Percentiles rank a stretch among this genome's conserved stretches.
phyloP scores from a whole-genome alignment of 169 alveolate species.

The Amoebophrya sp. region DNA sequence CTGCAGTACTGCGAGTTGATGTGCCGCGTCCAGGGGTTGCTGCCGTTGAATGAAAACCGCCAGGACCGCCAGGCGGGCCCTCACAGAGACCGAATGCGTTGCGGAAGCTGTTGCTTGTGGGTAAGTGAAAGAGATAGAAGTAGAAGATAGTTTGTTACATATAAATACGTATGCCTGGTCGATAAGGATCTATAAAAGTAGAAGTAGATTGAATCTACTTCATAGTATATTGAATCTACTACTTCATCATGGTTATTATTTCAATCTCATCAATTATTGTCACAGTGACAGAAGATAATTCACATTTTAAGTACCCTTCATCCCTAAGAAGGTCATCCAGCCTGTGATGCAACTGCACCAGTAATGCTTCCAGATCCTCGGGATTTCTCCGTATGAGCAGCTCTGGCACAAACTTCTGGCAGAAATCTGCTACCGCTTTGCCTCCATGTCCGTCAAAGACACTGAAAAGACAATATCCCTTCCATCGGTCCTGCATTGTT shows the following conservation, averaged over 20 bases:
- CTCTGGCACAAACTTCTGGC: constrained; percentile 54
- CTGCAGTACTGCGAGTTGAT: too few relatives aligned
- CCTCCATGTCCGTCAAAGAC: constrained; percentile 88
- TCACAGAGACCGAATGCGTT: too few relatives aligned
- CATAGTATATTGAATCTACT: not conserved
- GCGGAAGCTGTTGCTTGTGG: too few relatives aligned
- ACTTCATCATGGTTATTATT: not conserved
- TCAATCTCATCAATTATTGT: too few relatives aligned
- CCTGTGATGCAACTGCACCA: constrained; percentile 11
- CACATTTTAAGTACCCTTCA: not conserved
- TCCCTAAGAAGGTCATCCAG: constrained; percentile 29
- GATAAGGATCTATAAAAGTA: not conserved
- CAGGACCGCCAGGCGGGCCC: too few relatives aligned
- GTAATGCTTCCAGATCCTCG: not conserved
- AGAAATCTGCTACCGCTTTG: constrained; percentile 68
- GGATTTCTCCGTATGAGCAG: constrained; percentile 10
- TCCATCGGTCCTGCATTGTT: not conserved
- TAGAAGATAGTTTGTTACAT: not conserved
- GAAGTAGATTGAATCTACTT: not conserved
- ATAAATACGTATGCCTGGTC: not conserved
- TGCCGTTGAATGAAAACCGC: too few relatives aligned
- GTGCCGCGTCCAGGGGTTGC: too few relatives aligned
- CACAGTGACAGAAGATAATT: too few relatives aligned
- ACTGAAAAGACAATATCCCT: constrained; percentile 56
- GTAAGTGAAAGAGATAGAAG: not conserved